Conservation (phyloP, 768 basidiomycete genomes). For the Russula foetens region DNA sequence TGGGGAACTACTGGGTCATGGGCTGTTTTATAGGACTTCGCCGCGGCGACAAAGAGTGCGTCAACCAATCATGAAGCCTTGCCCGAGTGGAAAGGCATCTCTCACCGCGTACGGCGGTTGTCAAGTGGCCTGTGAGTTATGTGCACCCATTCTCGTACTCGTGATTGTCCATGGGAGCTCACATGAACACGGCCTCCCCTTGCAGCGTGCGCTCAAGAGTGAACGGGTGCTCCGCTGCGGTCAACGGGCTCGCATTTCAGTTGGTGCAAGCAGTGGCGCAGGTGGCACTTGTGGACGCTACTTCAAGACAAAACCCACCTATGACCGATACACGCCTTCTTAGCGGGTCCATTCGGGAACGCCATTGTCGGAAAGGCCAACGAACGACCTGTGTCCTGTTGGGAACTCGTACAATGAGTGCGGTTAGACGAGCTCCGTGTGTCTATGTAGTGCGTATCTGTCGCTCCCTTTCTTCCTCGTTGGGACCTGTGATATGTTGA, state of each 20-base stretch:
- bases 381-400: slow-evolving; percentile 38
- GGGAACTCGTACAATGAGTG: slow-evolving; percentile 26
- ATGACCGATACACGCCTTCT: slow-evolving; percentile 44
- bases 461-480: neutral
- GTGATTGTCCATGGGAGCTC: neutral
- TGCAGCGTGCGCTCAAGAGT: slow-evolving; percentile 47
- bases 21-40: no score
- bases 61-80: no score
- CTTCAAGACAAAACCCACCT: slow-evolving; percentile 42
- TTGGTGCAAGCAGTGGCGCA: slow-evolving; percentile 39
- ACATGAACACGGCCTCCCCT: neutral
- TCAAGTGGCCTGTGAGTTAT: neutral
- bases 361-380: slow-evolving; percentile 46
- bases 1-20: no score
- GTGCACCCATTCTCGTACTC: neutral
- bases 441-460: slow-evolving; percentile 40
- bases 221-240: slow-evolving; percentile 46
- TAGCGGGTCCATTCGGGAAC: slow-evolving; percentile 42
- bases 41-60: no score
- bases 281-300: slow-evolving; percentile 59
- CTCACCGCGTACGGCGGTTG: neutral
- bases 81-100: neutral
- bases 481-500: neutral
- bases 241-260: slow-evolving; percentile 52
- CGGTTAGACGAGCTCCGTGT: slow-evolving; percentile 37